Evolutionary conservation across 345 rosid genomes (phyloP).

Genomic region (Corchorus capsularis): DNA sequence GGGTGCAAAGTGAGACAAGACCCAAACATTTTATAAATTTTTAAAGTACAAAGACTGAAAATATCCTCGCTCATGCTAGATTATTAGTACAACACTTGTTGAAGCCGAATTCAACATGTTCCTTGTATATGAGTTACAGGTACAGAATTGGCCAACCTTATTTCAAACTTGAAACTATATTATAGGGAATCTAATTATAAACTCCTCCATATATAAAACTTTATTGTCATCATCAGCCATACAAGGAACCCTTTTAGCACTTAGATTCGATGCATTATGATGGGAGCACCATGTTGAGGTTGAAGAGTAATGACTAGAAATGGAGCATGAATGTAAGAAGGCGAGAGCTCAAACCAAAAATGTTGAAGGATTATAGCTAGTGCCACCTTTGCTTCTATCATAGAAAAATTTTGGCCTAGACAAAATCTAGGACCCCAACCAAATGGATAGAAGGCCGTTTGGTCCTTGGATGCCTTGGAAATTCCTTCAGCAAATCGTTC

Average conservation of each 20-base stretch:
- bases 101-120: neutral
- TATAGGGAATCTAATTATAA: neutral
- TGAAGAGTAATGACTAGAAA: slow-evolving; percentile 23
- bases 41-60: neutral
- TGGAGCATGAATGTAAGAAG: too few species aligned
- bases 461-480: slow-evolving; percentile 48
- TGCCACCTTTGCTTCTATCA: slow-evolving; percentile 45
- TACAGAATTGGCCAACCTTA: neutral
- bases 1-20: too few species aligned
- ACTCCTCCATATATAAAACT: too few species aligned
- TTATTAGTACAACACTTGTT: neutral
- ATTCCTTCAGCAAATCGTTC: slow-evolving; percentile 24
- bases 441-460: slow-evolving; percentile 46
- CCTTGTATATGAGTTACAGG: neutral
- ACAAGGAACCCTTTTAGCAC: too few species aligned
- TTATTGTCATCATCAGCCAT: too few species aligned
- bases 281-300: slow-evolving; percentile 48
- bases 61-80: neutral
- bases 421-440: slow-evolving; percentile 53
- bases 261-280: slow-evolving; percentile 31
- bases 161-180: neutral
- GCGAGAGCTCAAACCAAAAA: slow-evolving; percentile 45
- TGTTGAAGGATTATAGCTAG: slow-evolving; percentile 29
- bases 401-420: slow-evolving; percentile 51
- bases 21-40: too few species aligned